These are phyloP conservation scores for Ceratocystis cacaofunesta DNA, from an alignment of 2,329 filamentous ascomycete species.

Conservation along the genomic window DNA sequence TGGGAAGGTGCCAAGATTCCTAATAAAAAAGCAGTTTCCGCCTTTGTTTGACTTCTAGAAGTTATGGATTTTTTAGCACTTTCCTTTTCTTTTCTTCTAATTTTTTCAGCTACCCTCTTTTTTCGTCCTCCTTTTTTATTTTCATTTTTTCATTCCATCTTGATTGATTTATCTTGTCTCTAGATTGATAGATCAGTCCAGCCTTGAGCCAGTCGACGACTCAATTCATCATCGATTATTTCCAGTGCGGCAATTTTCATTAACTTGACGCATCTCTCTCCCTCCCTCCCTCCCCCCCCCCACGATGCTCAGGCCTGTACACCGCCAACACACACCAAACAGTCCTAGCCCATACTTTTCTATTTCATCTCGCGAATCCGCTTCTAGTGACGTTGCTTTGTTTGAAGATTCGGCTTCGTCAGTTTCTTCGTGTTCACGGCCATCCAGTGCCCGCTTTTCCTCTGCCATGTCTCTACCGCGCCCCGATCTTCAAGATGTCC, in stretches of 20 bases:
- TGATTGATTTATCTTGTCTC: not conserved
- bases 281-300: too few relatives aligned
- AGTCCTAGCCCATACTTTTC: not conserved
- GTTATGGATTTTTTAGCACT: not conserved
- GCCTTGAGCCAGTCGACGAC: not conserved
- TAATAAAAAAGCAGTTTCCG: not conserved
- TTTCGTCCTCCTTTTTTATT: not conserved
- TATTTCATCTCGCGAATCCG: conserved; percentile 5
- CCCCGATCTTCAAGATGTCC: conserved; percentile 62
- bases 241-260: not conserved
- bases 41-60: conserved; percentile 6
- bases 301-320: conserved; percentile 6
- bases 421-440: conserved; percentile 29
- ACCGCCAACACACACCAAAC: not conserved
- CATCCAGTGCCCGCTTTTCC: conserved; percentile 33
- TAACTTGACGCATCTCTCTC: not conserved
- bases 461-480: conserved; percentile 26
- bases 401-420: conserved; percentile 13
- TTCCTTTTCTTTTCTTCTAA: not conserved
- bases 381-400: conserved; percentile 6
- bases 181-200: not conserved
- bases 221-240: not conserved
- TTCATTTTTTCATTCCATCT: not conserved
- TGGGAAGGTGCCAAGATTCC: not conserved
- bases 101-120: not conserved